These are phyloP conservation scores for Mariannaea elegans DNA, from an alignment of 2,329 filamentous ascomycete species.

Conservation along the genomic window DNA sequence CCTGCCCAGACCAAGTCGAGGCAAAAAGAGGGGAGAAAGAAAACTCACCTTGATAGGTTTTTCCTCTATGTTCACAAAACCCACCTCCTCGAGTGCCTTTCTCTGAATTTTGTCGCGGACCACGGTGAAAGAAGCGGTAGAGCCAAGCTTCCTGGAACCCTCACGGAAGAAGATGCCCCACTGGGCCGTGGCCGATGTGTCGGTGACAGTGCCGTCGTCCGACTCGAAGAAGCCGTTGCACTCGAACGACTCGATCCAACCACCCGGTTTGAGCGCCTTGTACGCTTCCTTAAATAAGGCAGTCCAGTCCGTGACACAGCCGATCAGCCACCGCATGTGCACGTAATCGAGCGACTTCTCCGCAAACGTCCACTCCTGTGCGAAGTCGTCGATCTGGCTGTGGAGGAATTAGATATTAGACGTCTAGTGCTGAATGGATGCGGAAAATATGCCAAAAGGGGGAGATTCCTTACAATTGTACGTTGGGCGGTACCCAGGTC, in stretches of 20 bases:
- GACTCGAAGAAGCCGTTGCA: not conserved
- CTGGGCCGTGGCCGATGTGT: not conserved
- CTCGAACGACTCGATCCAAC: not conserved
- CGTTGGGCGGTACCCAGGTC: not conserved
- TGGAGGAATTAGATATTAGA: not conserved
- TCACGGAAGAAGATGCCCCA: not conserved
- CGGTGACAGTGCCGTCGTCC: not conserved
- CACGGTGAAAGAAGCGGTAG: not conserved
- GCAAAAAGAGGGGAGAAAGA: not conserved
- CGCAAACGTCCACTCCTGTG: not conserved
- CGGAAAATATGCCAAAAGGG: no score
- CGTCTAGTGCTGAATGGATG: no score
- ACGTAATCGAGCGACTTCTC: not conserved
- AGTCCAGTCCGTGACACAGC: not conserved
- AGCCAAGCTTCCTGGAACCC: not conserved
- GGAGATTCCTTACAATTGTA: not conserved
- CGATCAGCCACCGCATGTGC: not conserved
- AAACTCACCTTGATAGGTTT: not conserved
- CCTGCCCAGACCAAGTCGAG: not conserved
- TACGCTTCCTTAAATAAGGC: not conserved
- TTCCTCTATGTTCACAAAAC: not conserved
- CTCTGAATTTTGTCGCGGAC: not conserved
- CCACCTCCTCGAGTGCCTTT: not conserved
- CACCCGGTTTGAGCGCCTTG: not conserved
- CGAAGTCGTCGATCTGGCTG: not conserved